Percentiles rank a stretch among this genome's conserved stretches.
Conservation (phyloP, 116 monocot species). For the Zostera marina region DNA sequence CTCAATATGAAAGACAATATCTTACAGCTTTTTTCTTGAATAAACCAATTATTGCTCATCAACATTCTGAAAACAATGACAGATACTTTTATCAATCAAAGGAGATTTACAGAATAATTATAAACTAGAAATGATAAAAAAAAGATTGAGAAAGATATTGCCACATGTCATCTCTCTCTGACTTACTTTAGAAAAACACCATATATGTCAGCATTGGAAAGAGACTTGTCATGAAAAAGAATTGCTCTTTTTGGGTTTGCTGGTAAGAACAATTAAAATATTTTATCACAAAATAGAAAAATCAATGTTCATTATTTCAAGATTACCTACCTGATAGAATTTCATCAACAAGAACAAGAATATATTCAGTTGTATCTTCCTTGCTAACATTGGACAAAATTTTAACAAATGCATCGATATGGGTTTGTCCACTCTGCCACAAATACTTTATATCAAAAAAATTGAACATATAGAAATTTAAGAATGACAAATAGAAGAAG, state of each 20-base stretch:
- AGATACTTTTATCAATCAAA: constrained; percentile 1
- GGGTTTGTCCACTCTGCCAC: constrained; percentile 73
- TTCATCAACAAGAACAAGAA: constrained; percentile 92
- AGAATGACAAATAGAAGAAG: too few relatives aligned
- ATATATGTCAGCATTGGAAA: constrained; percentile 68
- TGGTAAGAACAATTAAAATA: constrained; percentile 17
- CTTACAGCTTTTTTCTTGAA: constrained; percentile 96
- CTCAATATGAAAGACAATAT: constrained; percentile 70
- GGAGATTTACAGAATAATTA: neutral
- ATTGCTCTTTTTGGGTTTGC: constrained; percentile 82
- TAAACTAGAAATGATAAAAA: neutral
- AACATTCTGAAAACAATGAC: constrained; percentile 52
- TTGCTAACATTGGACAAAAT: constrained; percentile 74
- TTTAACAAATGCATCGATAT: constrained; percentile 67
- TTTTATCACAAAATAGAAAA: neutral
- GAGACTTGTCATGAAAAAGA: constrained; percentile 80
- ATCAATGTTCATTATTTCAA: neutral
- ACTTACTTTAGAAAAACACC: constrained; percentile 75
- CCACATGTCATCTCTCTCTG: neutral
- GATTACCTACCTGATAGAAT: constrained; percentile 82
- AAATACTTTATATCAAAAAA: constrained; percentile 3
- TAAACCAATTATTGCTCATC: constrained; percentile 84
- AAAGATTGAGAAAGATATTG: constrained; percentile 1
- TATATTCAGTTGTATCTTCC: constrained; percentile 91
- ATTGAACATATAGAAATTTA: neutral